Evolutionary conservation across 331 rosid species (phyloP), one percentile per base, ranked within the genome.

Genomic region (Quercus lobata): DNA sequence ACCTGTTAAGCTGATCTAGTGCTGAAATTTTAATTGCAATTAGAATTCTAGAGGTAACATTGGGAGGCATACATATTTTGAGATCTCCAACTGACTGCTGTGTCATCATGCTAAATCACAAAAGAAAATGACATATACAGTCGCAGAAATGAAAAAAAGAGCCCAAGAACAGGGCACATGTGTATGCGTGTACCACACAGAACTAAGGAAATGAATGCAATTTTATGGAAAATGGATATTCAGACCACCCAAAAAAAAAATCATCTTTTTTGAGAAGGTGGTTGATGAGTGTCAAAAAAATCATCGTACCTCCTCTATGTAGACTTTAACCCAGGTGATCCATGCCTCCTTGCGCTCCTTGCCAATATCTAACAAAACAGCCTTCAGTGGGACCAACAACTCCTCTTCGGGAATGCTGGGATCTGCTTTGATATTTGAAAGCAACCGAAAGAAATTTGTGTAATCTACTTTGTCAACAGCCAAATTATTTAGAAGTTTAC

Each of bases 401-500:
- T 90, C 93, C 57, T 85, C 94, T 77, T 91, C 98, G 7, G 93
- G 94, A 72, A 86, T 88, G 79, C 87, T 93, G 57, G 88, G 84
- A 83, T 93, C 94, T 72, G 96, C 96, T 85, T 91, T 93, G 77
- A 95, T 78, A 82, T 89, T 95, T 77, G 99, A 90, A 60, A 93
- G 93, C 14, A 76, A 81, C 37, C 98, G 90, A 69, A 95, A 95
- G 89, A 95, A 93, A 82, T 93, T 93, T 78, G 99, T 95, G 83
- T 95, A 91, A 88, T 95, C 99, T 56, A 95, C 98, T 85, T 95
- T 95, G 86, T 93, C 99, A 77, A 96, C 91, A 58, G 99, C 97
- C 99, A 96, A 88, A 81, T 96, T 92, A 76, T 80, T 91, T 25
- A 96, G 94, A 76, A 96, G 99, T 84, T 89, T 93, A 78, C 89